Evolutionary conservation across 495 filamentous ascomycete species (phyloP), one percentile per base, ranked within the genome.

Genomic region (Penicillium angulare): DNA sequence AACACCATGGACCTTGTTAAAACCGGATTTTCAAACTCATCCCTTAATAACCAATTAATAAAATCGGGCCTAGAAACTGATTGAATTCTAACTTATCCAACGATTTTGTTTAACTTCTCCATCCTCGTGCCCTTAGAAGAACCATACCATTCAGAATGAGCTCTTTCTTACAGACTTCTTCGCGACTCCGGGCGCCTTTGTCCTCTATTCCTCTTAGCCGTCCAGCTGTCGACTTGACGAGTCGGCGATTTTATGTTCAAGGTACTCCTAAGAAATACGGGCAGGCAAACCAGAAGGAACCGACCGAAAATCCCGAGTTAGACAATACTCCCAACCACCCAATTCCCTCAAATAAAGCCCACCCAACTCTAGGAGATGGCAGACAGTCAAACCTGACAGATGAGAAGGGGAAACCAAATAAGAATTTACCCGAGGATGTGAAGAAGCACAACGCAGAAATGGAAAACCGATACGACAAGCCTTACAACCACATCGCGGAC

Each of bases 391-490:
- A 61, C 3, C 61, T 71, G 24, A 48, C 66, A 2, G 69, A 76
- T 42, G 18, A 41, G 5, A 48, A 67, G 5, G 73, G 73, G 0
- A 60, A 66, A 5, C 18, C 40, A 10, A 50, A 55, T 7, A 35
- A 61, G 0, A 60, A 72, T 59, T 40, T 71, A 4, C 70, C 71
- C 1, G 52, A 65, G 29, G 73, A 74, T 47, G 73, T 74, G 42
- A 71, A 66, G 42, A 36, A 52, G 29, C 73, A 74, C 50, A 76
- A 74, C 32, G 50, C 52, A 33, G 73, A 74, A 7, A 43, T 76
- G 50, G 54, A 59, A 18, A 34, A 68, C 8, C 56, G 71, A 22
- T 59, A 74, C 53, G 69, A 74, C 55, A 55, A 55, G 24, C 54
- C 69, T 6, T 76, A 72, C 38, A 74, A 74, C 50, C 57, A 61